These are phyloP conservation scores for Cyphellophora europaea DNA, from an alignment of 2,329 filamentous ascomycete species.

Conservation along the genomic window DNA sequence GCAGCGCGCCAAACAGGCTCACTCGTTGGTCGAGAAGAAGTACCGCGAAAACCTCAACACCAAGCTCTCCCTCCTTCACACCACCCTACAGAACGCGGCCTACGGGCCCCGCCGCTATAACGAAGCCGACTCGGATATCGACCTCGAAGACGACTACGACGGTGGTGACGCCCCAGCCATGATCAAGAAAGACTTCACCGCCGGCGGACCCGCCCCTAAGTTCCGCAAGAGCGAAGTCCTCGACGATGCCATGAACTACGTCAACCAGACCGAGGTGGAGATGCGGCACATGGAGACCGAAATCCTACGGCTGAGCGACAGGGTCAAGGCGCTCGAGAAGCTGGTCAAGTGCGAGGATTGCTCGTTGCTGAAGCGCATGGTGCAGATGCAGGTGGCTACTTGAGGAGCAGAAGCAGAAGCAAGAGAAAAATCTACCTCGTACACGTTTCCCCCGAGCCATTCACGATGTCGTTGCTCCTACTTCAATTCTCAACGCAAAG, in stretches of 20 bases:
- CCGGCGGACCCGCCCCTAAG: constrained; percentile 8
- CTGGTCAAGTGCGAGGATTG: constrained; percentile 16
- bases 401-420: too few species aligned
- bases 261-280: constrained; percentile 18
- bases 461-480: too few species aligned
- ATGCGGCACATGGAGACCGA: constrained; percentile 19
- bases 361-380: constrained; percentile 15
- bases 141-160: constrained; percentile 3
- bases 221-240: constrained; percentile 19
- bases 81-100: constrained; percentile 15
- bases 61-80: constrained; percentile 18
- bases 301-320: constrained; percentile 13
- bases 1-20: constrained; percentile 17
- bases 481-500: too few species aligned
- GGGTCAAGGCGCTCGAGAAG: constrained; percentile 15
- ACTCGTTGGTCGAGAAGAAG: constrained; percentile 18
- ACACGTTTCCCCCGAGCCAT: too few species aligned
- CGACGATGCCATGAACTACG: constrained; percentile 19
- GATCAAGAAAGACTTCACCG: neutral
- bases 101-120: constrained; percentile 13
- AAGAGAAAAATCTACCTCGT: too few species aligned
- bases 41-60: constrained; percentile 20
- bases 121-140: constrained; percentile 6
- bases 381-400: too few species aligned
- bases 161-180: neutral